phyloP scores from a whole-genome alignment of 192 early-diverging fungal species.

The Podila clonocystis region DNA sequence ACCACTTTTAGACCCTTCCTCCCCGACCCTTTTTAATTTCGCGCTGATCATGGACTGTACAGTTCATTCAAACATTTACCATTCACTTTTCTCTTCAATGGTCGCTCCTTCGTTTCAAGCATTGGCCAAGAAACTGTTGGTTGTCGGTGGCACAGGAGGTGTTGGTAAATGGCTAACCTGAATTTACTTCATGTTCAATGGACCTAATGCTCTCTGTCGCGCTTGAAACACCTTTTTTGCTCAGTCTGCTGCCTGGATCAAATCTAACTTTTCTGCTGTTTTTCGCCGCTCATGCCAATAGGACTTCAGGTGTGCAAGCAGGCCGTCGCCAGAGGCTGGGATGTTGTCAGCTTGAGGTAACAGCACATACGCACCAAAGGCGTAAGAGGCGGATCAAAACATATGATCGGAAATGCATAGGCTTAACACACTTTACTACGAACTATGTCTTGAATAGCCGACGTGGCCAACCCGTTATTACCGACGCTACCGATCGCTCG shows the following conservation, averaged over 20 bases:
- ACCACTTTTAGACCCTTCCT: no score
- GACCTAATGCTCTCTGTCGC: not conserved
- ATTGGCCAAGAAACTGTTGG: conserved; percentile 42
- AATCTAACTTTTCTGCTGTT: not conserved
- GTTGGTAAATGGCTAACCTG: conserved; percentile 13
- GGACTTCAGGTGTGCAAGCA: conserved; percentile 59
- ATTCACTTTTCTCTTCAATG: conserved; percentile 11
- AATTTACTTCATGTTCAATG: not conserved
- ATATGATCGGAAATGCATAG: not conserved
- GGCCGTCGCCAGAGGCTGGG: conserved; percentile 56
- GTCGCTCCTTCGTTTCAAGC: conserved; percentile 43
- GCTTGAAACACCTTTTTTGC: not conserved
- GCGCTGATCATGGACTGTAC: no score
- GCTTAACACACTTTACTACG: not conserved
- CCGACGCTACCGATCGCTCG: conserved; percentile 60
- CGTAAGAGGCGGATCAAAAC: no score
- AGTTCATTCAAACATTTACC: no score
- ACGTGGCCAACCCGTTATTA: conserved; percentile 25
- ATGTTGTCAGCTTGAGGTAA: conserved; percentile 65
- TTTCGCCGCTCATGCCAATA: not conserved
- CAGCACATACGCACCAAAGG: not conserved
- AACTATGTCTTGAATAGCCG: conserved; percentile 2
- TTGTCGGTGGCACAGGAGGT: conserved; percentile 47
- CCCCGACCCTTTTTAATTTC: no score
- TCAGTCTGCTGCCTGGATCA: not conserved